A percentile compares a stretch with the other conserved stretches of the same genome.
These are phyloP conservation scores for Dipodascus geniculatus DNA, from an alignment of 805 yeast genomes.

Conservation along the genomic window DNA sequence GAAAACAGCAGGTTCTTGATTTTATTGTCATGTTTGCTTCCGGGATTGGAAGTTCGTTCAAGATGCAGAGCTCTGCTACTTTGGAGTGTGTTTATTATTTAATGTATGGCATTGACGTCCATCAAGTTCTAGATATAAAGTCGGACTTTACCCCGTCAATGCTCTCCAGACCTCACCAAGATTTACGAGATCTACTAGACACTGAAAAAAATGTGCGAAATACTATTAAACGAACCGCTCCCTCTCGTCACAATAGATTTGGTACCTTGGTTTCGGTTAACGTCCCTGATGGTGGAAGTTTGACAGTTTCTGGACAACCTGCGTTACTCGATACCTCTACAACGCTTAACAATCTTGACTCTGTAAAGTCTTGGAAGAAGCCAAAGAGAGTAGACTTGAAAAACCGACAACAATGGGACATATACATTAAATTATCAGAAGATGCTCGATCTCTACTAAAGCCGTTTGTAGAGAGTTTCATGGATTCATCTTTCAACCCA, in stretches of 20 bases:
- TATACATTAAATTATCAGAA: constrained; percentile 15
- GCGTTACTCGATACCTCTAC: constrained; percentile 40
- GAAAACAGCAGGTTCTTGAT: constrained; percentile 60
- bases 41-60: constrained; percentile 53
- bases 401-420: constrained; percentile 18
- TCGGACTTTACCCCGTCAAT: not conserved
- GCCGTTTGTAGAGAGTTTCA: constrained; percentile 43
- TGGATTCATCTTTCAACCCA: constrained; percentile 66
- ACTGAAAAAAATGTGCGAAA: constrained; percentile 48
- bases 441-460: constrained; percentile 25
- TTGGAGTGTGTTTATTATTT: constrained; percentile 61
- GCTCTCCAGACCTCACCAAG: not conserved
- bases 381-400: constrained; percentile 14
- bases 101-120: constrained; percentile 42
- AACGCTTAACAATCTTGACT: constrained; percentile 54
- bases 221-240: constrained; percentile 36
- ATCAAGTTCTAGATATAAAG: constrained; percentile 17
- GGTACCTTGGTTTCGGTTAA: constrained; percentile 75
- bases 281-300: constrained; percentile 42
- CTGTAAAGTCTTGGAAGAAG: constrained; percentile 53
- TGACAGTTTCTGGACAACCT: constrained; percentile 65
- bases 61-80: constrained; percentile 47
- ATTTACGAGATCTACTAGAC: constrained; percentile 30
- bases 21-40: constrained; percentile 62
- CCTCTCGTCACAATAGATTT: constrained; percentile 79